Evolutionary conservation across 805 yeast genomes (phyloP).

Genomic region (Tetrapisispora pingtungensis): DNA sequence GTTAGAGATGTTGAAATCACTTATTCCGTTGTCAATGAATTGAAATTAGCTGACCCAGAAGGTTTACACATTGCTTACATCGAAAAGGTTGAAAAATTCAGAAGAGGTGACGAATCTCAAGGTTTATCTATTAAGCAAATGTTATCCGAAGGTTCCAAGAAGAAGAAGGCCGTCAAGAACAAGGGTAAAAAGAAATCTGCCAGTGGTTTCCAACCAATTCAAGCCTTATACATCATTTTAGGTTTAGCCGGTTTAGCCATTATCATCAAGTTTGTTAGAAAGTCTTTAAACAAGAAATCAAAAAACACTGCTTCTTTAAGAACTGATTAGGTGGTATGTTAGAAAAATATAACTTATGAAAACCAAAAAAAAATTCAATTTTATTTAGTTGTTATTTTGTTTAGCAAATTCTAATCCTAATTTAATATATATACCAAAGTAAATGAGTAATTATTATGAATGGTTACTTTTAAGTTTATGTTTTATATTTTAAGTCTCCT

Average conservation of each 20-base stretch:
- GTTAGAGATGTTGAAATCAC: slow-evolving; percentile 33
- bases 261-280: not conserved
- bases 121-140: slow-evolving; percentile 15
- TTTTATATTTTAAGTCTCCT: not conserved
- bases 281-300: not conserved
- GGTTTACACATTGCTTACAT: slow-evolving; percentile 17
- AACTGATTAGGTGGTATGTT: slow-evolving; percentile 1
- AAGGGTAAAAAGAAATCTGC: slow-evolving; percentile 1
- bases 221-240: slow-evolving; percentile 1
- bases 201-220: slow-evolving; percentile 2
- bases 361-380: not conserved
- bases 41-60: slow-evolving; percentile 13
- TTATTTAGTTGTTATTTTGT: not conserved
- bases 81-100: slow-evolving; percentile 16
- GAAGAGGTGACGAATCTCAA: slow-evolving; percentile 19
- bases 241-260: slow-evolving; percentile 3
- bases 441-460: not conserved
- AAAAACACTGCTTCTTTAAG: slow-evolving; percentile 5
- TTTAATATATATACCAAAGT: not conserved
- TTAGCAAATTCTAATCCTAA: not conserved
- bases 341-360: not conserved
- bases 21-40: slow-evolving; percentile 26
- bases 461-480: not conserved
- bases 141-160: slow-evolving; percentile 5
- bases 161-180: slow-evolving; percentile 2